Percentiles rank a stretch among this genome's conserved stretches.
These are phyloP conservation scores for Penicillium robsamsonii DNA, from an alignment of 495 filamentous ascomycete genomes.

Conservation along the genomic window DNA sequence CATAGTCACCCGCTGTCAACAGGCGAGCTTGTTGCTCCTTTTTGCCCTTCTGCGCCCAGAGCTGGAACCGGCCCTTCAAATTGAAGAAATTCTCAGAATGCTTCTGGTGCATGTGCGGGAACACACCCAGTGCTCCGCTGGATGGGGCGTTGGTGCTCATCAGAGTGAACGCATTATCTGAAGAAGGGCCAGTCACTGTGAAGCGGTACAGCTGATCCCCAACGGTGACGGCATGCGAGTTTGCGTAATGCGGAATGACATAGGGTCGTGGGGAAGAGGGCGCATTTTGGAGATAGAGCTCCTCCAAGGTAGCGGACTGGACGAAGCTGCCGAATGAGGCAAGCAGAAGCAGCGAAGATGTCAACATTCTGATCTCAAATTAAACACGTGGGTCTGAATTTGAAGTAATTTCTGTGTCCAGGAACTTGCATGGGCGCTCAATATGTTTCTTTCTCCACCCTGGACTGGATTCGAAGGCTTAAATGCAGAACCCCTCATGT, in stretches of 20 bases:
- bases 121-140: constrained; percentile 30
- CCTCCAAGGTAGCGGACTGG: constrained; percentile 19
- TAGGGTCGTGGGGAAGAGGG: constrained; percentile 31
- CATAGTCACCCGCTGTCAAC: constrained; percentile 40
- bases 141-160: constrained; percentile 41
- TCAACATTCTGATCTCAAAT: constrained; percentile 15
- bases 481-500: too few species aligned
- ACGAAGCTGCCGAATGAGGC: constrained; percentile 12
- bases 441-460: background rate
- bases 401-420: background rate
- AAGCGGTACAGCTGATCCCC: constrained; percentile 32
- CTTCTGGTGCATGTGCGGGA: constrained; percentile 41
- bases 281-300: constrained; percentile 28
- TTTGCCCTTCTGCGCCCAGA: constrained; percentile 41
- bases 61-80: constrained; percentile 43
- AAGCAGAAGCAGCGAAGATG: constrained; percentile 13
- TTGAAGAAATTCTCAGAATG: constrained; percentile 50
- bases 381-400: background rate
- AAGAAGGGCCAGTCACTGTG: constrained; percentile 43
- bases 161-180: constrained; percentile 41
- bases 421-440: background rate
- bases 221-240: constrained; percentile 31
- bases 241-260: constrained; percentile 32
- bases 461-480: too few species aligned
- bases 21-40: constrained; percentile 35